A percentile compares a stretch with the other conserved stretches of the same genome.
These are phyloP conservation scores for Penicillium coffeae DNA, from an alignment of 495 filamentous ascomycete genomes.

Conservation along the genomic window DNA sequence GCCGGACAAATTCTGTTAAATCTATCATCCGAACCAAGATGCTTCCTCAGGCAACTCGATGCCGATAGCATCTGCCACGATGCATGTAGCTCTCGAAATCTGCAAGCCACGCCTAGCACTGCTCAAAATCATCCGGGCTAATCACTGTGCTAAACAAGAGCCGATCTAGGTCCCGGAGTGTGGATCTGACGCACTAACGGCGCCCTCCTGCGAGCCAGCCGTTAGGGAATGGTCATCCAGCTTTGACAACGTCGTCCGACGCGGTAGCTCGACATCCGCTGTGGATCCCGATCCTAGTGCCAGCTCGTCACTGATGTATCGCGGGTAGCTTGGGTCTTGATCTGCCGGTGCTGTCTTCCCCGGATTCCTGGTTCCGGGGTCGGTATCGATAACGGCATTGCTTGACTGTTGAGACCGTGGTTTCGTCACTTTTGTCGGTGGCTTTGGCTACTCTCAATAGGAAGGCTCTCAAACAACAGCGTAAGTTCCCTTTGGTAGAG, in stretches of 20 bases:
- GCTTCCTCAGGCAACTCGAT: too few species aligned
- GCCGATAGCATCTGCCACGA: background rate
- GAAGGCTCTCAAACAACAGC: too few species aligned
- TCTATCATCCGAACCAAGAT: background rate
- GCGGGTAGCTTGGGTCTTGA: background rate
- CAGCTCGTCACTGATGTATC: background rate
- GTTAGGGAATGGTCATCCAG: background rate
- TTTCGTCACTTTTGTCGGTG: too few species aligned
- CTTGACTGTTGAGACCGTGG: too few species aligned
- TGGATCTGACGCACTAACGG: background rate
- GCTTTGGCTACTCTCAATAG: too few species aligned
- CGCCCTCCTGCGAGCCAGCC: background rate
- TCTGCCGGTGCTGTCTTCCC: conserved; percentile 4
- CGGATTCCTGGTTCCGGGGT: conserved; percentile 1
- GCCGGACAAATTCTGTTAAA: background rate
- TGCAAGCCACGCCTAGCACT: too few species aligned
- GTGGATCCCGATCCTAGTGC: background rate
- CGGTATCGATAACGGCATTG: background rate
- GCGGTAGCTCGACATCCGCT: conserved; percentile 1
- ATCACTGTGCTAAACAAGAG: background rate
- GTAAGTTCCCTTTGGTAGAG: too few species aligned
- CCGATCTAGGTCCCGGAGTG: background rate
- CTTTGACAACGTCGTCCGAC: conserved; percentile 1
- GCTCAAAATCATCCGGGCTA: background rate
- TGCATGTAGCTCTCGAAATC: too few species aligned